These are phyloP conservation scores for Colletotrichum scovillei DNA, from an alignment of 2,329 filamentous ascomycete species.

Conservation along the genomic window DNA sequence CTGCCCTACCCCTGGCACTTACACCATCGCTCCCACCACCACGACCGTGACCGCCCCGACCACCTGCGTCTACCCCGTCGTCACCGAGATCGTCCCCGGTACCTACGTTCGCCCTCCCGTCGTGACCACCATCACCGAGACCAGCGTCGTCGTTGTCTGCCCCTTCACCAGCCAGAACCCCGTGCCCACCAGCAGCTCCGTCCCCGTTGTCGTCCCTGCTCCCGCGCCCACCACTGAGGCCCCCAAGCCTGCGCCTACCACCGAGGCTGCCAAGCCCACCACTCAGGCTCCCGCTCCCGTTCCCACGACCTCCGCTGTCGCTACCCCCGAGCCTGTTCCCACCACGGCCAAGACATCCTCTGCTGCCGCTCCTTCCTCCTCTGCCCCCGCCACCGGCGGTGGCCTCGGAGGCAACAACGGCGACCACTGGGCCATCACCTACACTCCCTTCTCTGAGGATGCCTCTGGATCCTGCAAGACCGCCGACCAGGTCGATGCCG, in stretches of 20 bases:
- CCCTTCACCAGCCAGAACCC: constrained; percentile 64
- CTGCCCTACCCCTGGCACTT: constrained; percentile 79
- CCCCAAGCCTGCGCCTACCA: constrained; percentile 38
- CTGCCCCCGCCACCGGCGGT: constrained; percentile 44
- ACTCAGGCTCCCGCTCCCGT: constrained; percentile 33
- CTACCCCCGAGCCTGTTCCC: constrained; percentile 35
- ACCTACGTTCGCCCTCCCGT: constrained; percentile 78
- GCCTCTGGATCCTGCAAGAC: constrained; percentile 73
- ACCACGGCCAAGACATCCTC: constrained; percentile 40
- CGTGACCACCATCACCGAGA: constrained; percentile 76
- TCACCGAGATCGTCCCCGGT: constrained; percentile 73
- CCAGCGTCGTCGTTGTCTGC: constrained; percentile 76
- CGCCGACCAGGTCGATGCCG: constrained; percentile 64
- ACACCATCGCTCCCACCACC: constrained; percentile 78
- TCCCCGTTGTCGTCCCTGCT: constrained; percentile 76
- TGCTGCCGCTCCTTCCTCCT: constrained; percentile 35
- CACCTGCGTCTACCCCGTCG: constrained; percentile 72
- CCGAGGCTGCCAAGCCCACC: constrained; percentile 40
- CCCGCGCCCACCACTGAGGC: constrained; percentile 41
- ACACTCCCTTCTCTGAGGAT: constrained; percentile 76
- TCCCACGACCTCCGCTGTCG: constrained; percentile 38
- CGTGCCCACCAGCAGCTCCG: constrained; percentile 55
- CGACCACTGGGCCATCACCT: constrained; percentile 80
- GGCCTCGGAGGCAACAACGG: constrained; percentile 53
- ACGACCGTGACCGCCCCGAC: constrained; percentile 66